These are phyloP conservation scores for Colletotrichum sp. DNA, from an alignment of 2,329 filamentous ascomycete species.

Conservation along the genomic window DNA sequence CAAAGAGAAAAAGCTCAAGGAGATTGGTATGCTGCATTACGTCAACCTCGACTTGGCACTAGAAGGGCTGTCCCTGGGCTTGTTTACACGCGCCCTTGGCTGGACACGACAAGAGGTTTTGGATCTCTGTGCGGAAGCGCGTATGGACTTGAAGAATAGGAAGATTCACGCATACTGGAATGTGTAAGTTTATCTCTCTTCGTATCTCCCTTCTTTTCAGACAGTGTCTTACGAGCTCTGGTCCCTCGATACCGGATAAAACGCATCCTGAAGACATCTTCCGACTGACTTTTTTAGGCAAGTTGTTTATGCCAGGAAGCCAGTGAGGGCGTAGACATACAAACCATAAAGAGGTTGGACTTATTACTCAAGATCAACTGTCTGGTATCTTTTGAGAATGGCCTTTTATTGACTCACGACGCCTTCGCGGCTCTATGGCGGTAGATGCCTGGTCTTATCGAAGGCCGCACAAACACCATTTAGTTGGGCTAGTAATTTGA, in stretches of 20 bases:
- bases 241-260: too few species aligned
- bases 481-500: too few species aligned
- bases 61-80: background rate
- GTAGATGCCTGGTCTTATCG: too few species aligned
- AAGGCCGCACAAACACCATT: too few species aligned
- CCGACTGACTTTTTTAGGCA: background rate
- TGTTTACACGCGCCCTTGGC: background rate
- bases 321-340: too few species aligned
- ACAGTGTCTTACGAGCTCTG: too few species aligned
- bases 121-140: background rate
- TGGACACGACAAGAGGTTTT: background rate
- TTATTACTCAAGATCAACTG: rapidly evolving
- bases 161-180: background rate
- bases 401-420: too few species aligned
- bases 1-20: background rate
- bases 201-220: too few species aligned
- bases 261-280: too few species aligned
- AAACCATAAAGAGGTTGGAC: too few species aligned
- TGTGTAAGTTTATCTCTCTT: background rate
- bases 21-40: background rate
- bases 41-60: background rate
- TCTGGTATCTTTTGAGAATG: too few species aligned
- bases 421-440: rapidly evolving
- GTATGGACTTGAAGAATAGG: background rate
- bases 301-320: background rate